Evolutionary conservation across 305 asterid species (phyloP).

Genomic region (Rubia occidens): DNA sequence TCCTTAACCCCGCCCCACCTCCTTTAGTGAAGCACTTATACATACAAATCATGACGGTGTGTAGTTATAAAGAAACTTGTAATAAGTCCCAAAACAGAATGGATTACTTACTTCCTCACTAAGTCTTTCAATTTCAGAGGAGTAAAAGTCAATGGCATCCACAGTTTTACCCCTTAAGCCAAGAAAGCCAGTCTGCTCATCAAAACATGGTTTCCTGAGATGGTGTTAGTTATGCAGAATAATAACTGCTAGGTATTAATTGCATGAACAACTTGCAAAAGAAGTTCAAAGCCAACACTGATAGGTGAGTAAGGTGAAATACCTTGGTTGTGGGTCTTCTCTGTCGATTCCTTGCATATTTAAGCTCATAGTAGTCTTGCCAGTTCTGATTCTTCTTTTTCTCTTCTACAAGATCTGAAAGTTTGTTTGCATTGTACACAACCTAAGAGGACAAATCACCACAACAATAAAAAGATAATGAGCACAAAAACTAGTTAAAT

Average conservation of each 20-base stretch:
- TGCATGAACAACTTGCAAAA: neutral
- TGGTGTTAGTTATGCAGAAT: constrained; percentile 16
- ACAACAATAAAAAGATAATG: neutral
- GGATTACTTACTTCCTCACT: constrained; percentile 56
- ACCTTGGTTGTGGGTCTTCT: constrained; percentile 66
- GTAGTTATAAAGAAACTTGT: neutral
- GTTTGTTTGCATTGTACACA: constrained; percentile 78
- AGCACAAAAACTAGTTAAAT: neutral
- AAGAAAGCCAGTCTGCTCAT: constrained; percentile 79
- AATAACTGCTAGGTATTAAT: constrained; percentile 7
- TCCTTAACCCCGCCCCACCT: neutral
- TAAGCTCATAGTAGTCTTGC: constrained; percentile 87
- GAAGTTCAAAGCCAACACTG: neutral
- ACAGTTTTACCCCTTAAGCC: constrained; percentile 73
- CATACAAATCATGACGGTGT: neutral
- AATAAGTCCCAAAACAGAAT: neutral
- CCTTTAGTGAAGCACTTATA: neutral
- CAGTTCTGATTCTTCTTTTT: constrained; percentile 66
- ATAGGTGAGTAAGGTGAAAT: neutral
- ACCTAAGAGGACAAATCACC: constrained; percentile 38
- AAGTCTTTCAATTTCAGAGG: constrained; percentile 65
- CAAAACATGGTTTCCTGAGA: constrained; percentile 21
- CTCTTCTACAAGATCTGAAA: constrained; percentile 60
- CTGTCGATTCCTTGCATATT: constrained; percentile 59
- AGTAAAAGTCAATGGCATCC: constrained; percentile 74